phyloP scores from a whole-genome alignment of 1,284 basidiomycete genomes.

The Pyrrhoderma lamaoense region DNA sequence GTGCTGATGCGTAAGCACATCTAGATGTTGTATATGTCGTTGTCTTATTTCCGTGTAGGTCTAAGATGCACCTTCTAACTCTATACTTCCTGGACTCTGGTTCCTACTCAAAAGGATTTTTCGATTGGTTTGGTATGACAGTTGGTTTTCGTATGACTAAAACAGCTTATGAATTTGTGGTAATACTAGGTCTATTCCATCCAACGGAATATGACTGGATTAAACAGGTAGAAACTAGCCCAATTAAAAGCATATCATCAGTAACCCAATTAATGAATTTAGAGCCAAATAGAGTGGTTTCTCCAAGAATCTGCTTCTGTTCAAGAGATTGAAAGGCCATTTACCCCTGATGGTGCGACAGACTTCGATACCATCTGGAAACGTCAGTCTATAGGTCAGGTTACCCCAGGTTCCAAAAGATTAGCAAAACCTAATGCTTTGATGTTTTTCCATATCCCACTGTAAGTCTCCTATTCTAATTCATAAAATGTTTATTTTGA shows the following conservation, averaged over 20 bases:
- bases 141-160: too few relatives aligned
- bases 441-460: conserved; percentile 93
- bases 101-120: conserved; percentile 53
- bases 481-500: conserved; percentile 11
- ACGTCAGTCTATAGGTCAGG: conserved; percentile 42
- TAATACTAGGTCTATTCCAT: conserved; percentile 37
- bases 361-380: conserved; percentile 63
- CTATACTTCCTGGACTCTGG: conserved; percentile 94
- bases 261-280: too few relatives aligned
- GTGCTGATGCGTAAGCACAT: conserved; percentile 62
- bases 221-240: conserved; percentile 37
- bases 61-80: conserved; percentile 81
- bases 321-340: conserved; percentile 70
- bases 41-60: conserved; percentile 36
- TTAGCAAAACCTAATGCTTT: conserved; percentile 87
- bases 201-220: conserved; percentile 79
- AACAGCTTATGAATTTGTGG: neutral
- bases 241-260: conserved; percentile 9
- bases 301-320: conserved; percentile 68
- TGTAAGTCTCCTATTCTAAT: conserved; percentile 44
- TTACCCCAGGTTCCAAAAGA: conserved; percentile 44
- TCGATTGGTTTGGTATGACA: conserved; percentile 46
- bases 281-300: conserved; percentile 86
- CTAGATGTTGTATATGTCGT: conserved; percentile 15
- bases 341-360: conserved; percentile 62